These are phyloP conservation scores for Quercus gilva DNA, from an alignment of 306 rosid genomes.

Conservation along the genomic window DNA sequence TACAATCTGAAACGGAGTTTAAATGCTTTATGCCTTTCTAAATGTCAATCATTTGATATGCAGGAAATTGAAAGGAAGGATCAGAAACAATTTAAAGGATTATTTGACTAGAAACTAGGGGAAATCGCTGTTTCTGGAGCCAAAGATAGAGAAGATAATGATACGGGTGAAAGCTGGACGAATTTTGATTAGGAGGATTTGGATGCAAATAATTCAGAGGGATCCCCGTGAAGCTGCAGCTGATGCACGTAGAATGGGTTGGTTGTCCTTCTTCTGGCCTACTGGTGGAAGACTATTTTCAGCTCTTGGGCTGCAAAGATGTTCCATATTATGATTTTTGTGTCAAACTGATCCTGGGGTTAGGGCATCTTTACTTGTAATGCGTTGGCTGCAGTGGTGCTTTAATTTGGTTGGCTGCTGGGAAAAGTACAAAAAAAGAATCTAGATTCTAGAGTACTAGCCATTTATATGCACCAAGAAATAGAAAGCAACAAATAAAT, in stretches of 20 bases:
- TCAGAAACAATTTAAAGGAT: slow-evolving; percentile 86
- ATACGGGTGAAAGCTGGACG: slow-evolving; percentile 35
- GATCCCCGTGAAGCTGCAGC: slow-evolving; percentile 44
- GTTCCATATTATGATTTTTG: slow-evolving; percentile 54
- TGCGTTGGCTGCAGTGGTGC: not conserved
- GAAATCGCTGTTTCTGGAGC: slow-evolving; percentile 66
- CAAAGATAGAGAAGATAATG: slow-evolving; percentile 31
- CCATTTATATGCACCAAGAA: not conserved
- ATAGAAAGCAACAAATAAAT: not conserved
- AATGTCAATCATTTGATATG: slow-evolving; percentile 19
- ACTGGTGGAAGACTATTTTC: slow-evolving; percentile 47
- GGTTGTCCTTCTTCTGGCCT: slow-evolving; percentile 73
- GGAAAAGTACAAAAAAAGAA: not conserved
- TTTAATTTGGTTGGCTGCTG: not conserved
- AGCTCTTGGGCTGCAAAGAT: slow-evolving; percentile 60
- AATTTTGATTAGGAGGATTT: slow-evolving; percentile 37
- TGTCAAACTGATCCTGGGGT: not conserved
- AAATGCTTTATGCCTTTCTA: not conserved
- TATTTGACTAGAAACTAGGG: slow-evolving; percentile 92
- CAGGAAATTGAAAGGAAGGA: slow-evolving; percentile 81
- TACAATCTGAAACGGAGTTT: not conserved
- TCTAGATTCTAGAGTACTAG: not conserved
- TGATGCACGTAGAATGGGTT: slow-evolving; percentile 33
- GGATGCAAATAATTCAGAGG: slow-evolving; percentile 44
- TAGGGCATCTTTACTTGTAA: not conserved